Percentiles rank a stretch among this genome's conserved stretches.
These are phyloP conservation scores for Tetraselmis striata DNA, from an alignment of 139 green algal species.

Conservation along the genomic window DNA sequence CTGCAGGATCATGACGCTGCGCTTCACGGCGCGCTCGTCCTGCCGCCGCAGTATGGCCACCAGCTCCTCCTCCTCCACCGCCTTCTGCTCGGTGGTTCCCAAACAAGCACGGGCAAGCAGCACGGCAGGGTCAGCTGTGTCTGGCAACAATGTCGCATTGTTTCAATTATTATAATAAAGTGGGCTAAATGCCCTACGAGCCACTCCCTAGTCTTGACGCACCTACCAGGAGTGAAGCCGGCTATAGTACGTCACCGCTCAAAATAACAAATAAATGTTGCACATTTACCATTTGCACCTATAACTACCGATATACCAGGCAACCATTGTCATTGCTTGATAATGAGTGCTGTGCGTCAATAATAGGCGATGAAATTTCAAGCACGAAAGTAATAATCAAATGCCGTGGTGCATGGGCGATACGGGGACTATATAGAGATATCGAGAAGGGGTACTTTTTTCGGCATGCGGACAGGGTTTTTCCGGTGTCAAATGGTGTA, in stretches of 20 bases:
- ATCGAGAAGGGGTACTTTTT: no score
- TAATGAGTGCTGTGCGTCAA: no score
- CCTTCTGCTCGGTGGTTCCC: not conserved
- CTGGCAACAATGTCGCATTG: not conserved
- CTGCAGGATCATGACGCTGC: not conserved
- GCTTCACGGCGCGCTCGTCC: not conserved
- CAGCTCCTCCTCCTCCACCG: not conserved
- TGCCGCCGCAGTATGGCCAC: not conserved
- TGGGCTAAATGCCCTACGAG: not conserved
- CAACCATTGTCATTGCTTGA: no score
- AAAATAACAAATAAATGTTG: no score
- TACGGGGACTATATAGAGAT: no score
- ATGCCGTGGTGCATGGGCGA: no score
- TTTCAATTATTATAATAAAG: not conserved
- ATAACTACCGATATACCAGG: no score
- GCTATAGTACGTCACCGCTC: not conserved
- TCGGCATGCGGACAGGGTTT: no score
- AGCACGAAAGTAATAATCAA: no score
- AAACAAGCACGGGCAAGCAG: not conserved
- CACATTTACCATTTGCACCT: no score
- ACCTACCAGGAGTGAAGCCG: not conserved
- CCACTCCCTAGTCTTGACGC: not conserved
- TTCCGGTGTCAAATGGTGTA: no score
- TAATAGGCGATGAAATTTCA: no score
- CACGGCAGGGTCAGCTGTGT: not conserved